Evolutionary conservation across 2,329 filamentous ascomycete genomes (phyloP), one percentile per base, ranked within the genome.

Genomic region (Pseudocercospora crystallina): DNA sequence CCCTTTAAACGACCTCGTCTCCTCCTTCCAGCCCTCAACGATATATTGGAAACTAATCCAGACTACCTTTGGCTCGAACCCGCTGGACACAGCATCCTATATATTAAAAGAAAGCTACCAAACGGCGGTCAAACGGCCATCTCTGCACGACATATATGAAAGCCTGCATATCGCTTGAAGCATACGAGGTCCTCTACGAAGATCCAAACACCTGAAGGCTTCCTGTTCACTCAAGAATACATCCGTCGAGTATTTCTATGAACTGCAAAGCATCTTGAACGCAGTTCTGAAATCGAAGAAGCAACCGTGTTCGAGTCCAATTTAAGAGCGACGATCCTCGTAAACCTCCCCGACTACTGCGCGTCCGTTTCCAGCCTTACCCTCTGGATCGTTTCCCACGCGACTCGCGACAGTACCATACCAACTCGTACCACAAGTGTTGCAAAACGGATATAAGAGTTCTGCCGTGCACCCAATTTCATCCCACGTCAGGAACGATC

Each of bases 121-220:
- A 44, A 44, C 43, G 43, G 43, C 43, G 12, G n/a, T 35, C 43
- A 31, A 45, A 45, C 43, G 32, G 17, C 36, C 43, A 36, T 45
- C 20, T 26, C 20, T 26, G 20, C 20, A 26, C 20, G 20, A 7
- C 20, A 26, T 26, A 26, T 26, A 26, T 26, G 20, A 26, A 26
- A 26, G 20, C 20, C 20, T 26, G 20, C 20, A 26, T 26, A 35
- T 35, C 33, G 12, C 33, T 35, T 8, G 33, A 35, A 35, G 33
- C 33, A 26, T 35, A 35, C 8, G 9, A 35, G 4, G 9, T 8
- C n/a, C 9, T 34, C 32, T 26, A 26, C 20, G 20, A 26, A 26
- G 20, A 3, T 26, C 20, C 20, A 7, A 4, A 26, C 20, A 26
- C 4, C 20, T 7, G 4, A 26, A 26, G 20, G 7, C 20, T 7